A percentile compares a stretch with the other conserved stretches of the same genome.
These are phyloP conservation scores for Wickerhamiella shivajii DNA, from an alignment of 805 yeast genomes.

Conservation along the genomic window DNA sequence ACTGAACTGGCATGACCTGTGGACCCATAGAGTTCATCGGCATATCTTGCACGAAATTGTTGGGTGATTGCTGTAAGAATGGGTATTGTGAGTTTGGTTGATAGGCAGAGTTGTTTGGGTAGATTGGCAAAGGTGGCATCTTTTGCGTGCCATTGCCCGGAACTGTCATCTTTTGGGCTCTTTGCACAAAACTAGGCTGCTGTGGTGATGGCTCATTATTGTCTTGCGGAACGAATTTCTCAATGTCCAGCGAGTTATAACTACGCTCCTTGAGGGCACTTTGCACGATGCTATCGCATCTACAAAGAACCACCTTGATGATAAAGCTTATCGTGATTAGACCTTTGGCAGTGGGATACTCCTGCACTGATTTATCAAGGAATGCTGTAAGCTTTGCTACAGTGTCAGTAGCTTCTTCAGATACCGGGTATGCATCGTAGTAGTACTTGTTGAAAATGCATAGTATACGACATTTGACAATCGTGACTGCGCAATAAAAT, in stretches of 20 bases:
- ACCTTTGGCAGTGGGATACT: conserved; percentile 21
- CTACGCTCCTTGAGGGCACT: conserved; percentile 6
- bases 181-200: too few relatives aligned
- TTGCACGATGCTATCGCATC: conserved; percentile 21
- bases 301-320: conserved; percentile 22
- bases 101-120: too few relatives aligned
- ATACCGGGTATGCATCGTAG: conserved; percentile 18
- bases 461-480: conserved; percentile 23
- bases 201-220: too few relatives aligned
- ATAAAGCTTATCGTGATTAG: conserved; percentile 21
- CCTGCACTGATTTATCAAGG: conserved; percentile 15
- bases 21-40: too few relatives aligned
- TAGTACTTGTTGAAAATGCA: conserved; percentile 19
- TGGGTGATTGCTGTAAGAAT: too few relatives aligned
- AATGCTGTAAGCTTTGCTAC: conserved; percentile 14
- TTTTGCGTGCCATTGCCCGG: too few relatives aligned
- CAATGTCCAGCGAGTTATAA: conserved; percentile 8
- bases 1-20: too few relatives aligned
- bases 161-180: too few relatives aligned
- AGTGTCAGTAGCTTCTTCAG: conserved; percentile 14
- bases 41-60: too few relatives aligned
- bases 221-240: too few relatives aligned
- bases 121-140: too few relatives aligned
- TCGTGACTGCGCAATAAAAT: conserved; percentile 20
- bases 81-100: too few relatives aligned